Conservation (phyloP, 768 basidiomycete species). For the Termitomyces sp. region DNA sequence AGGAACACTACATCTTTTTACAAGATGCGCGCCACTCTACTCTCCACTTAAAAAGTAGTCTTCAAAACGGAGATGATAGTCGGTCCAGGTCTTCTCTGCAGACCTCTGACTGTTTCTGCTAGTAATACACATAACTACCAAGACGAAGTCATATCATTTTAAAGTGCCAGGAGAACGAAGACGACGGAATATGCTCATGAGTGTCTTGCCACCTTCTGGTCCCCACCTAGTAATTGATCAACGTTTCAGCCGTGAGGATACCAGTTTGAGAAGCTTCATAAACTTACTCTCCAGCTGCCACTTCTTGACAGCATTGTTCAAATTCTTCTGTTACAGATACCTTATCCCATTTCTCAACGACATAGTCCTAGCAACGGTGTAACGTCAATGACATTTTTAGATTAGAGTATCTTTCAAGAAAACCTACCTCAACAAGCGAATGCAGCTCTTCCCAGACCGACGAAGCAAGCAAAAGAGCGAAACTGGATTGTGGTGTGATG, state of each 20-base stretch:
- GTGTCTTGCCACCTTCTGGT: slow-evolving; percentile 62
- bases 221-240: slow-evolving; percentile 51
- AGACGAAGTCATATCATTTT: slow-evolving; percentile 4
- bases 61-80: too few relatives aligned
- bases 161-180: slow-evolving; percentile 52
- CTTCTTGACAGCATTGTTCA: slow-evolving; percentile 66
- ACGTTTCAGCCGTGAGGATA: neutral
- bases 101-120: neutral
- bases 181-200: slow-evolving; percentile 64
- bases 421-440: slow-evolving; percentile 52
- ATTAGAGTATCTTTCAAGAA: slow-evolving; percentile 10
- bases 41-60: too few relatives aligned
- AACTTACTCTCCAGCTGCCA: slow-evolving; percentile 70
- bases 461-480: slow-evolving; percentile 67
- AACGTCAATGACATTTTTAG: slow-evolving; percentile 8
- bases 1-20: too few relatives aligned
- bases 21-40: too few relatives aligned
- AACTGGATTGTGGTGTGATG: slow-evolving; percentile 62
- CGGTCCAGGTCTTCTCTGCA: too few relatives aligned
- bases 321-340: slow-evolving; percentile 63
- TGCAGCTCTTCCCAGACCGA: slow-evolving; percentile 64
- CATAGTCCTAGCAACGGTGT: slow-evolving; percentile 50
- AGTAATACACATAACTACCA: neutral
- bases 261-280: neutral
- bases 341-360: slow-evolving; percentile 74